phyloP scores from a whole-genome alignment of 805 yeast species.

The Candida michaelii region DNA sequence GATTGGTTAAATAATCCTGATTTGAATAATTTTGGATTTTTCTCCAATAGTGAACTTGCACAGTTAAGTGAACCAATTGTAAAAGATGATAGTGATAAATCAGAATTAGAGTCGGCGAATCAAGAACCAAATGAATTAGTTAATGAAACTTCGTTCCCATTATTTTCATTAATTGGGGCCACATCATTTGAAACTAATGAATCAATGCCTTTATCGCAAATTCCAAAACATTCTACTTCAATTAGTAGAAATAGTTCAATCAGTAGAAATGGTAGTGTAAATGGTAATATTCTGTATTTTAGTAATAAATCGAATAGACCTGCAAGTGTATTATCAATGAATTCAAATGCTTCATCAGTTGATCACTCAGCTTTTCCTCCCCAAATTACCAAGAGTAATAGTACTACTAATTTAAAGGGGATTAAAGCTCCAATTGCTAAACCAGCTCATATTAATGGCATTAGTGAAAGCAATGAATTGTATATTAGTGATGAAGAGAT shows the following conservation, averaged over 20 bases:
- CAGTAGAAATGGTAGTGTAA: constrained; percentile 4
- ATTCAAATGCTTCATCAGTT: constrained; percentile 35
- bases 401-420: constrained; percentile 8
- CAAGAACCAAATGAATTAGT: constrained; percentile 4
- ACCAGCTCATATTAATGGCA: constrained; percentile 4
- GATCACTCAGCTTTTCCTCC: constrained; percentile 16
- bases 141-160: constrained; percentile 27
- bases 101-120: constrained; percentile 1
- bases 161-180: constrained; percentile 43
- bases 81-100: constrained; percentile 3
- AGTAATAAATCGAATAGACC: constrained; percentile 24
- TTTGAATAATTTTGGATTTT: constrained; percentile 2
- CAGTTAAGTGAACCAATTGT: background rate
- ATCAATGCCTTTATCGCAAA: constrained; percentile 34
- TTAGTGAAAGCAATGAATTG: constrained; percentile 15
- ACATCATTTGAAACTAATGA: constrained; percentile 36
- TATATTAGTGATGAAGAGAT: constrained; percentile 17
- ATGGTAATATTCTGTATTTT: constrained; percentile 4
- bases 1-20: constrained; percentile 1
- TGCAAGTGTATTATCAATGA: constrained; percentile 39
- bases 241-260: constrained; percentile 2
- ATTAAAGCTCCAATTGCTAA: constrained; percentile 5
- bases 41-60: constrained; percentile 3
- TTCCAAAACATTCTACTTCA: constrained; percentile 19
- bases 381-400: constrained; percentile 5